These are phyloP conservation scores for Chaetomiaceae sp. DNA, from an alignment of 2,329 filamentous ascomycete species.

Conservation along the genomic window DNA sequence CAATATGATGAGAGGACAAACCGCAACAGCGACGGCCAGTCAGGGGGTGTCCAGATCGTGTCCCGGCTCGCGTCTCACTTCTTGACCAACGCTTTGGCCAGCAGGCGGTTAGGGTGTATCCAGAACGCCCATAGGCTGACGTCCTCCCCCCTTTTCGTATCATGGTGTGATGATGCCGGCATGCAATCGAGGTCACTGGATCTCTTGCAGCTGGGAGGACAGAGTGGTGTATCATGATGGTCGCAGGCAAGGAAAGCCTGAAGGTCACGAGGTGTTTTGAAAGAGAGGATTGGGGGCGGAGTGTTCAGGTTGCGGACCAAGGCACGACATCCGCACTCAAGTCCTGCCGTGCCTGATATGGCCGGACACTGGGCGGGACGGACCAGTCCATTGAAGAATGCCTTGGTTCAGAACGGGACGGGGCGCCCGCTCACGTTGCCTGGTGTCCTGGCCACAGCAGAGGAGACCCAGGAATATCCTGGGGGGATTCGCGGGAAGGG, in stretches of 20 bases:
- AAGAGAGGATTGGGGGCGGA: no score
- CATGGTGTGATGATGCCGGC: neutral
- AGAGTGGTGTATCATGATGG: neutral
- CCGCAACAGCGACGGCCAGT: neutral
- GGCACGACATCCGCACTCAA: no score
- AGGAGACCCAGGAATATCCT: neutral
- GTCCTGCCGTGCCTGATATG: neutral
- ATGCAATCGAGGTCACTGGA: slow-evolving; percentile 11
- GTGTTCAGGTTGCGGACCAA: no score
- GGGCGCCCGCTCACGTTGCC: slow-evolving; percentile 2
- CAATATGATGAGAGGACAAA: no score
- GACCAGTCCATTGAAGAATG: slow-evolving; percentile 10
- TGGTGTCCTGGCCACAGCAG: neutral
- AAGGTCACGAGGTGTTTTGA: neutral
- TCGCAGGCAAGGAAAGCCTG: neutral
- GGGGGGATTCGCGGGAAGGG: slow-evolving; percentile 8
- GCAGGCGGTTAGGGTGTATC: neutral
- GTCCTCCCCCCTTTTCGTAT: neutral
- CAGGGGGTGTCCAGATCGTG: neutral
- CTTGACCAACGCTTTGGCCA: neutral
- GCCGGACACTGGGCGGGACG: slow-evolving; percentile 11
- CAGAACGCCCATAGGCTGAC: neutral
- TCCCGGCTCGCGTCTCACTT: no score
- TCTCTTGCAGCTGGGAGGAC: neutral
- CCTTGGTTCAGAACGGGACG: slow-evolving; percentile 2